Conservation (phyloP, 2,329 filamentous ascomycete genomes). For the Colletotrichum sp. region DNA sequence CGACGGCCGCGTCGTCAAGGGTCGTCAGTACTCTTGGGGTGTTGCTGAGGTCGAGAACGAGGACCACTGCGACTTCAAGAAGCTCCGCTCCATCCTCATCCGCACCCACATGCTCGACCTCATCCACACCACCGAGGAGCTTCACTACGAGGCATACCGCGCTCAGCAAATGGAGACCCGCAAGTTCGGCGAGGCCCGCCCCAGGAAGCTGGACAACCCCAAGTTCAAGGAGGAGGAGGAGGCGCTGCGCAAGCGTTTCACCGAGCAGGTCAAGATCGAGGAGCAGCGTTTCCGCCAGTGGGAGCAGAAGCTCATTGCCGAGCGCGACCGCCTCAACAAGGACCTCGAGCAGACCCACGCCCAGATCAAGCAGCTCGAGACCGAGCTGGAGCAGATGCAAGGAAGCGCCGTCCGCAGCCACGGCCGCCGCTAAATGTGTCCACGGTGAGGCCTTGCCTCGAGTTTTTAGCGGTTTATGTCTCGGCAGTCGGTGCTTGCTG, state of each 20-base stretch:
- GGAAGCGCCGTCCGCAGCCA: conserved; percentile 88
- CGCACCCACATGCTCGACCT: conserved; percentile 99
- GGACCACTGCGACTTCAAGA: conserved; percentile 99
- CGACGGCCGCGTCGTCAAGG: conserved; percentile 97
- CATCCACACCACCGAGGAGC: conserved; percentile 99
- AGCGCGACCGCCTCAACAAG: conserved; percentile 99
- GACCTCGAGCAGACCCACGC: conserved; percentile 98
- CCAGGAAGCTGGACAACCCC: conserved; percentile 98
- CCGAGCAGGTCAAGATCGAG: conserved; percentile 99
- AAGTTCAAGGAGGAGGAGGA: conserved; percentile 99
- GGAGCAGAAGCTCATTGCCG: conserved; percentile 99
- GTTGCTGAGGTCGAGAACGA: conserved; percentile 99
- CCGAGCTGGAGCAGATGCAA: conserved; percentile 93
- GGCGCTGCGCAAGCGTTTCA: conserved; percentile 97
- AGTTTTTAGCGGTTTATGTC: conserved; percentile 19
- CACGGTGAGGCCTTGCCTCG: background rate
- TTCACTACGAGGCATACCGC: conserved; percentile 99
- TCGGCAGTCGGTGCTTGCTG: conserved; percentile 26
- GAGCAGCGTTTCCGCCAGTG: conserved; percentile 99
- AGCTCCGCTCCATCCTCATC: conserved; percentile 97
- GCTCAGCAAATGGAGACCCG: conserved; percentile 99
- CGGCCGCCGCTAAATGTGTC: conserved; percentile 76
- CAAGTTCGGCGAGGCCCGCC: conserved; percentile 97
- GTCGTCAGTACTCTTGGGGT: conserved; percentile 98
- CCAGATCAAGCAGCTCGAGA: conserved; percentile 88